Evolutionary conservation across 2,329 filamentous ascomycete genomes (phyloP).

Genomic region (Scedosporium aurantiacum): DNA sequence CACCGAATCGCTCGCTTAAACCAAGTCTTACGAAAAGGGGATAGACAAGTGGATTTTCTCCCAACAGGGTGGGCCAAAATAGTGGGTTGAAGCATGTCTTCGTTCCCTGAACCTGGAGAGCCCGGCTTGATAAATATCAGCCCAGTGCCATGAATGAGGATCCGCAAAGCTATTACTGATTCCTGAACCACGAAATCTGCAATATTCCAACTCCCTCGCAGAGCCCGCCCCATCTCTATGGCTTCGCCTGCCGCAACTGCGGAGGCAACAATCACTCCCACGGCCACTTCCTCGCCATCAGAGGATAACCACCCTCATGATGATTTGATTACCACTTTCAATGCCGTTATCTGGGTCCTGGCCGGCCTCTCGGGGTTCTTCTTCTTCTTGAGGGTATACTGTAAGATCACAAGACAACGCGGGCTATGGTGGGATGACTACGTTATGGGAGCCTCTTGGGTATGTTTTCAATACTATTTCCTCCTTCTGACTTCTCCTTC

Average conservation of each 20-base stretch:
- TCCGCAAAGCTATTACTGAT: background rate
- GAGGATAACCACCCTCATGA: conserved; percentile 1
- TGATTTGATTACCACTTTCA: conserved; percentile 9
- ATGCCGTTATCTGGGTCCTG: conserved; percentile 12
- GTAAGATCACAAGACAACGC: conserved; percentile 14
- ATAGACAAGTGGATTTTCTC: too few species aligned
- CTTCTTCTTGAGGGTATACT: conserved; percentile 14
- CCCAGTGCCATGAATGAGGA: too few species aligned
- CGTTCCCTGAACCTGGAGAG: too few species aligned
- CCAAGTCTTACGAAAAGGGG: too few species aligned
- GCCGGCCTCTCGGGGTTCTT: conserved; percentile 12
- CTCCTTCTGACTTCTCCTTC: conserved; percentile 4
- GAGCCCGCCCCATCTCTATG: background rate
- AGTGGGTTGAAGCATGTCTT: too few species aligned
- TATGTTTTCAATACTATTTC: conserved; percentile 11
- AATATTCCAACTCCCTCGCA: background rate
- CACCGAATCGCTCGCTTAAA: too few species aligned
- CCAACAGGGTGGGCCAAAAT: too few species aligned
- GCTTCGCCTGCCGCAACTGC: background rate
- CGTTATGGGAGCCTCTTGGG: conserved; percentile 15
- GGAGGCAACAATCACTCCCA: background rate
- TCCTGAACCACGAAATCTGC: background rate
- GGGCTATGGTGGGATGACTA: conserved; percentile 20
- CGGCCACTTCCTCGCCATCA: background rate
- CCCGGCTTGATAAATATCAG: too few species aligned